Conservation (phyloP, 495 filamentous ascomycete species). For the Bombardia bombarda region DNA sequence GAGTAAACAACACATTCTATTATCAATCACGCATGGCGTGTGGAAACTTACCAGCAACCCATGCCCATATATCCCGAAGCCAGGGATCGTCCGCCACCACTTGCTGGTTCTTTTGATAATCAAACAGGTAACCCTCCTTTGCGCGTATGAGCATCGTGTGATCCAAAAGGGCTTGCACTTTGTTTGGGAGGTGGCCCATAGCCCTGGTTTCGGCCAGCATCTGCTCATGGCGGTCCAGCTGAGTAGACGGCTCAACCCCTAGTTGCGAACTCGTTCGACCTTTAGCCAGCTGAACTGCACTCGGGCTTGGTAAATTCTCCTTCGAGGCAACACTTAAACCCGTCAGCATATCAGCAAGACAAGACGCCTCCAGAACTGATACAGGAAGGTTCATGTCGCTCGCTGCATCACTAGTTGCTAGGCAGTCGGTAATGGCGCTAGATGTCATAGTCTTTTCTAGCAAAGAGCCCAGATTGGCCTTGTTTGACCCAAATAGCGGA, state of each 20-base stretch:
- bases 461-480: constrained; percentile 19
- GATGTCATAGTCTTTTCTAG: constrained; percentile 26
- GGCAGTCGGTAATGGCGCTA: constrained; percentile 10
- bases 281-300: not conserved
- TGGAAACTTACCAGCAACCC: constrained; percentile 54
- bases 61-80: constrained; percentile 70
- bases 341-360: constrained; percentile 32
- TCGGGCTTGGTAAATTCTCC: constrained; percentile 1
- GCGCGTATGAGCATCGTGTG: constrained; percentile 43
- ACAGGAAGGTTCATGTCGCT: constrained; percentile 14
- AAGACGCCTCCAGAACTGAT: constrained; percentile 20
- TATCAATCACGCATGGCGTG: not conserved
- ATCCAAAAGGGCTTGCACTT: constrained; percentile 32
- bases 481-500: constrained; percentile 37
- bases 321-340: constrained; percentile 25
- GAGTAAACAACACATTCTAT: too few relatives aligned
- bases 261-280: not conserved
- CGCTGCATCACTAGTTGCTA: constrained; percentile 20
- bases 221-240: constrained; percentile 35
- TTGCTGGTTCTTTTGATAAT: constrained; percentile 57
- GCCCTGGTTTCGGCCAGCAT: constrained; percentile 42
- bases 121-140: constrained; percentile 70
- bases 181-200: constrained; percentile 22
- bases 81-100: constrained; percentile 66
- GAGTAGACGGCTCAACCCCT: constrained; percentile 22